Percentiles rank a stretch among this genome's conserved stretches.
These are phyloP conservation scores for Liriodendron chinense DNA, from an alignment of 164 flowering plant genomes.

Conservation along the genomic window DNA sequence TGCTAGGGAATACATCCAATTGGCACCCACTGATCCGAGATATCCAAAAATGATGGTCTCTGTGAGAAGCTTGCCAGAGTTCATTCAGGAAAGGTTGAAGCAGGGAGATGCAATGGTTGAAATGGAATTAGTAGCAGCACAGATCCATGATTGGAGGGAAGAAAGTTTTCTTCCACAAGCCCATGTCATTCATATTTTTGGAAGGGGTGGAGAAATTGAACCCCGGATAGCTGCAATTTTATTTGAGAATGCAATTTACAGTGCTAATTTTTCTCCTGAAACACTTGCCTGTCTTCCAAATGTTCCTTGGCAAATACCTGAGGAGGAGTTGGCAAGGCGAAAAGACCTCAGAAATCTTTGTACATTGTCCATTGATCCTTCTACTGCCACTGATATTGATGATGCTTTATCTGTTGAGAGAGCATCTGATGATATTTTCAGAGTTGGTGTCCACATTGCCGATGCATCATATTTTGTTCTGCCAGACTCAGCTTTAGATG, in stretches of 20 bases:
- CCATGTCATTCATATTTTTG: slow-evolving; percentile 50
- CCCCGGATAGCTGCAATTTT: slow-evolving; percentile 73
- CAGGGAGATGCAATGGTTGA: slow-evolving; percentile 56
- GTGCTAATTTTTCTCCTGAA: slow-evolving; percentile 64
- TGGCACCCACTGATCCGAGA: slow-evolving; percentile 65
- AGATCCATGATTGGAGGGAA: slow-evolving; percentile 66
- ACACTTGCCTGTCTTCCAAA: slow-evolving; percentile 70
- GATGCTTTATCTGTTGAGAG: slow-evolving; percentile 88
- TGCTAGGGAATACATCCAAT: slow-evolving; percentile 41
- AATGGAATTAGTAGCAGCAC: slow-evolving; percentile 76
- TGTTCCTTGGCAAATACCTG: slow-evolving; percentile 67
- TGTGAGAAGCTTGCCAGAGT: slow-evolving; percentile 48
- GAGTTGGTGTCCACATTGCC: slow-evolving; percentile 90
- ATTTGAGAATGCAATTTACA: slow-evolving; percentile 59
- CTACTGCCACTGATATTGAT: slow-evolving; percentile 83
- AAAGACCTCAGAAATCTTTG: slow-evolving; percentile 75
- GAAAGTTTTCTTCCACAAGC: slow-evolving; percentile 62
- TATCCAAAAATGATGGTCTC: slow-evolving; percentile 71
- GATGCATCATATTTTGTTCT: slow-evolving; percentile 84
- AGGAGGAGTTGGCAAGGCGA: slow-evolving; percentile 52
- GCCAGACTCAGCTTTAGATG: slow-evolving; percentile 69
- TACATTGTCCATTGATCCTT: slow-evolving; percentile 83
- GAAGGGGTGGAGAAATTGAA: slow-evolving; percentile 70
- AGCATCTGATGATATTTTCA: slow-evolving; percentile 43
- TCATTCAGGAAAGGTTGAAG: slow-evolving; percentile 58